Percentiles rank a stretch among this genome's conserved stretches.
phyloP scores from a whole-genome alignment of 2,329 filamentous ascomycete genomes.

The Coniochaeta sp. region DNA sequence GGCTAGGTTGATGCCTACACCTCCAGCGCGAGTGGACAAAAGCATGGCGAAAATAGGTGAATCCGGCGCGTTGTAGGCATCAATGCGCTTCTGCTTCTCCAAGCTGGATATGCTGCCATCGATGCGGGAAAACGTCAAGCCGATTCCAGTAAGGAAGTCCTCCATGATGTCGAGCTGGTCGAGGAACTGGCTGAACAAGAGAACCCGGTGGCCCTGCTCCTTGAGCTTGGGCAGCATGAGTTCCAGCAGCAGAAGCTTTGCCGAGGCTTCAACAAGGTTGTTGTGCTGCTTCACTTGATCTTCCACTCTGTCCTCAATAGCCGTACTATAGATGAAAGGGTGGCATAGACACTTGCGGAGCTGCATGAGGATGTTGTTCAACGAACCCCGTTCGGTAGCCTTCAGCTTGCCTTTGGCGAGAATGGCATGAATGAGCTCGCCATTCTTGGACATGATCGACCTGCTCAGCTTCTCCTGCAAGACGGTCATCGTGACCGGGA shows the following conservation, averaged over 20 bases:
- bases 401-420: conserved; percentile 65
- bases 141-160: conserved; percentile 77
- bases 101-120: conserved; percentile 77
- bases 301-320: conserved; percentile 76
- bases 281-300: conserved; percentile 58
- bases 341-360: conserved; percentile 91
- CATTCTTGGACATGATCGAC: conserved; percentile 86
- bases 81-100: conserved; percentile 90
- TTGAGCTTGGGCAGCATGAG: conserved; percentile 81
- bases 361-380: conserved; percentile 95
- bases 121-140: conserved; percentile 67
- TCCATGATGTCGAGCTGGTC: conserved; percentile 84
- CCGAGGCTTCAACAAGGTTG: conserved; percentile 85
- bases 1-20: conserved; percentile 94
- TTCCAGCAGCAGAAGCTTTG: conserved; percentile 79
- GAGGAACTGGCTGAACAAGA: conserved; percentile 95
- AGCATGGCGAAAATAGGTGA: conserved; percentile 85
- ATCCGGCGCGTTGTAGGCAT: conserved; percentile 81
- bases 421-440: conserved; percentile 79
- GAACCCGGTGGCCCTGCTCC: conserved; percentile 78
- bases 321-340: conserved; percentile 86
- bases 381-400: conserved; percentile 64
- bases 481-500: conserved; percentile 91
- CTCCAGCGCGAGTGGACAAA: conserved; percentile 87
- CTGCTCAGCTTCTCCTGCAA: conserved; percentile 93